Percentiles rank a stretch among this genome's conserved stretches.
Conservation (phyloP, 257 asterid genomes). For the Linaria vulgaris region DNA sequence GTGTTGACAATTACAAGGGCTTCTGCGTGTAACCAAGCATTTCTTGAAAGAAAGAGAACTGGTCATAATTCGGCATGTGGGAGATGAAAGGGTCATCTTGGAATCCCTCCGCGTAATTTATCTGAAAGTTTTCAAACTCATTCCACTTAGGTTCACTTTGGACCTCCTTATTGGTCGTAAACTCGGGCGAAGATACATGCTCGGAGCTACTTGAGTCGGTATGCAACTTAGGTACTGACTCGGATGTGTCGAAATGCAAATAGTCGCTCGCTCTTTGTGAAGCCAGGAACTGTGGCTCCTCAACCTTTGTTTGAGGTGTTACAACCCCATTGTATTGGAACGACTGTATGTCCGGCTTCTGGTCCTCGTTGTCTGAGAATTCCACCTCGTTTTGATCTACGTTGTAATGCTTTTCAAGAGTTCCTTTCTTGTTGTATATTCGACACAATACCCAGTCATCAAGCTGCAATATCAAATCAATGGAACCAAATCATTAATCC, state of each 20-base stretch:
- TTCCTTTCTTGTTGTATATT: constrained; percentile 64
- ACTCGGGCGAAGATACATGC: constrained; percentile 50
- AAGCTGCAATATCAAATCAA: constrained; percentile 40
- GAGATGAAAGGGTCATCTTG: constrained; percentile 39
- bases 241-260: constrained; percentile 42
- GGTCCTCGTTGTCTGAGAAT: constrained; percentile 49
- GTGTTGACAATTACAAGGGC: constrained; percentile 24
- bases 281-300: constrained; percentile 6
- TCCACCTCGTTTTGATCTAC: constrained; percentile 41
- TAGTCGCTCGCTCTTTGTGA: constrained; percentile 26
- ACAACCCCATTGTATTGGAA: background rate
- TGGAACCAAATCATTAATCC: constrained; percentile 9
- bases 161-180: constrained; percentile 51
- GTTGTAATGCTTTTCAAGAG: constrained; percentile 46
- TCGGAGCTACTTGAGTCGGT: constrained; percentile 69
- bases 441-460: constrained; percentile 67
- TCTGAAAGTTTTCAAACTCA: constrained; percentile 32
- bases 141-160: constrained; percentile 59
- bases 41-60: constrained; percentile 35
- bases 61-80: constrained; percentile 35
- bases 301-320: constrained; percentile 9
- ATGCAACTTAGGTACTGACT: constrained; percentile 53
- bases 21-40: constrained; percentile 31
- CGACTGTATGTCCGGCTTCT: constrained; percentile 35
- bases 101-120: constrained; percentile 33